Percentiles rank a stretch among this genome's conserved stretches.
phyloP scores from a whole-genome alignment of 306 rosid species.

The Begonia loranthoides region DNA sequence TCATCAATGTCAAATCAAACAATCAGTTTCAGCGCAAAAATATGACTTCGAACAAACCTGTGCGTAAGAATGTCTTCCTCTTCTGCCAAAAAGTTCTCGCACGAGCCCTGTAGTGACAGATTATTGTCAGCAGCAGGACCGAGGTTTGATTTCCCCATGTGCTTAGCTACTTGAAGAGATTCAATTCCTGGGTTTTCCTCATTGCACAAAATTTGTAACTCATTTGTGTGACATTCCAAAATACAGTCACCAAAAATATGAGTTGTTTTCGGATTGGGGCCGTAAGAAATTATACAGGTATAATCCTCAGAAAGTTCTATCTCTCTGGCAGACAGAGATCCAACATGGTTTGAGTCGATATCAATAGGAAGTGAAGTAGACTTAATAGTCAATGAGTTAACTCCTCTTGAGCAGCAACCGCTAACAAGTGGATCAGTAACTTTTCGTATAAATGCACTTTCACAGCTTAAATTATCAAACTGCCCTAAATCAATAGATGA shows the following conservation, averaged over 20 bases:
- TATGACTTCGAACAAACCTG: slow-evolving; percentile 42
- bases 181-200: slow-evolving; percentile 25
- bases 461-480: slow-evolving; percentile 14
- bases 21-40: neutral
- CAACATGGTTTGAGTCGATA: slow-evolving; percentile 31
- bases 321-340: slow-evolving; percentile 58
- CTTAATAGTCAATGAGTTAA: slow-evolving; percentile 21
- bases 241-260: slow-evolving; percentile 84
- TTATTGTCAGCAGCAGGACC: slow-evolving; percentile 10
- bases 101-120: slow-evolving; percentile 33
- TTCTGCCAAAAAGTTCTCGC: slow-evolving; percentile 40
- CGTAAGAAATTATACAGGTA: slow-evolving; percentile 86
- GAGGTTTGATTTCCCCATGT: slow-evolving; percentile 19
- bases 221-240: slow-evolving; percentile 58
- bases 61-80: slow-evolving; percentile 26
- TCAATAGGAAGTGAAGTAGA: slow-evolving; percentile 56
- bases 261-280: slow-evolving; percentile 75
- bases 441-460: slow-evolving; percentile 17
- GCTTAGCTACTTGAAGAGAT: slow-evolving; percentile 19
- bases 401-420: slow-evolving; percentile 16
- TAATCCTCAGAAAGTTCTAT: slow-evolving; percentile 90
- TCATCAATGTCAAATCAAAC: slow-evolving; percentile 25
- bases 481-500: slow-evolving; percentile 15
- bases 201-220: slow-evolving; percentile 28
- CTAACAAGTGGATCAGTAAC: slow-evolving; percentile 13